Conservation (phyloP, 257 asterid genomes). For the Solanum dulcamara region DNA sequence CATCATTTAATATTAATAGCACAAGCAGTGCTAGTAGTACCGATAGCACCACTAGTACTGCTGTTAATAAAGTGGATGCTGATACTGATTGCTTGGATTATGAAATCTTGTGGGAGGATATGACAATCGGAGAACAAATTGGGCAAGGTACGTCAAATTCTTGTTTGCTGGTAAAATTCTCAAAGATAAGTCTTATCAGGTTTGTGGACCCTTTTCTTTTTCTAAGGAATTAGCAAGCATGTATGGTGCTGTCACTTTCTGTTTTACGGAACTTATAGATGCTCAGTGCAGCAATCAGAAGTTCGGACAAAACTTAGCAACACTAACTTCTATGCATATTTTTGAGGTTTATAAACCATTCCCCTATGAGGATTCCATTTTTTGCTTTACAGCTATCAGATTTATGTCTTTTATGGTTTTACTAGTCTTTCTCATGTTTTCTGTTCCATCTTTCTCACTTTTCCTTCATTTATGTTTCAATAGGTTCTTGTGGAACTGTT, state of each 20-base stretch:
- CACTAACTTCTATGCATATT: neutral
- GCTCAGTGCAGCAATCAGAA: neutral
- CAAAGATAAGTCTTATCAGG: conserved; percentile 1
- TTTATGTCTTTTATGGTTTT: neutral
- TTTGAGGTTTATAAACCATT: neutral
- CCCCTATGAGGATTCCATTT: neutral
- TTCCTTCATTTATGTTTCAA: conserved; percentile 10
- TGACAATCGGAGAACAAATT: conserved; percentile 82
- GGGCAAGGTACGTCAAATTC: conserved; percentile 66
- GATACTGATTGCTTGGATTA: conserved; percentile 70
- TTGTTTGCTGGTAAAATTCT: neutral
- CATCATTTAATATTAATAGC: conserved; percentile 67
- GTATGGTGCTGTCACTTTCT: neutral
- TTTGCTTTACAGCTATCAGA: neutral
- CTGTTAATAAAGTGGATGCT: conserved; percentile 54
- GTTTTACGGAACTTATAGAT: neutral
- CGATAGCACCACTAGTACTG: conserved; percentile 70
- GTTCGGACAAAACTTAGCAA: neutral
- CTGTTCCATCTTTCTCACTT: conserved; percentile 14
- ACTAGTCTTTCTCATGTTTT: neutral
- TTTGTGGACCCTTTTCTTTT: neutral
- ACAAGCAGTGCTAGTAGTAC: conserved; percentile 80
- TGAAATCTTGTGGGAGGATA: conserved; percentile 92
- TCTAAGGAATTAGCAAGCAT: neutral
- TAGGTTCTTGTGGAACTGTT: conserved; percentile 98